phyloP scores from a whole-genome alignment of 192 early-diverging fungal species.

The Entomortierella parvispora region DNA sequence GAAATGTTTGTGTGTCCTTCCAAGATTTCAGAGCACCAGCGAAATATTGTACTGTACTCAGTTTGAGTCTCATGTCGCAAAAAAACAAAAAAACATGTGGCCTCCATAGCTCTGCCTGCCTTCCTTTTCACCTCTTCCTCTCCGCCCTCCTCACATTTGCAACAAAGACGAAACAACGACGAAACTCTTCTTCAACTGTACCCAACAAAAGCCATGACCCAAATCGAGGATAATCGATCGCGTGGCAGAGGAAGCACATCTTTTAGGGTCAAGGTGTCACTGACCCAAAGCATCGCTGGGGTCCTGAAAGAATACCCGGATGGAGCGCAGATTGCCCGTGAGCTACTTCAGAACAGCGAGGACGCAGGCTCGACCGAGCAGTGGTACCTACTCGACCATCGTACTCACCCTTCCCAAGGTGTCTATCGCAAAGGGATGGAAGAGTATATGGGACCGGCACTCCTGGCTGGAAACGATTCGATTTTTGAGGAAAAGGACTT shows the following conservation, averaged over 20 bases:
- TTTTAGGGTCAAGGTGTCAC: too few species aligned
- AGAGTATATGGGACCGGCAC: constrained; percentile 40
- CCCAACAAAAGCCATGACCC: too few species aligned
- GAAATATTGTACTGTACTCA: too few species aligned
- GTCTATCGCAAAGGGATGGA: constrained; percentile 19
- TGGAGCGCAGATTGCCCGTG: constrained; percentile 53
- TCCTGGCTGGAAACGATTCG: constrained; percentile 36
- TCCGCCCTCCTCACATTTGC: not conserved
- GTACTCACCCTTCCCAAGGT: not conserved
- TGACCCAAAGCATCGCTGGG: constrained; percentile 39
- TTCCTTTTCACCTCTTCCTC: not conserved
- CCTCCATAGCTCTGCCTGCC: too few species aligned
- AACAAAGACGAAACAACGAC: not conserved
- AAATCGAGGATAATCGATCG: too few species aligned
- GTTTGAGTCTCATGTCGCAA: too few species aligned
- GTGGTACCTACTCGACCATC: constrained; percentile 52
- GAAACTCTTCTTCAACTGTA: too few species aligned
- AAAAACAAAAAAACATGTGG: too few species aligned
- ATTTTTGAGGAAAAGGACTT: constrained; percentile 35
- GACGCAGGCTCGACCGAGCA: constrained; percentile 32
- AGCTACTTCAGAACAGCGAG: constrained; percentile 42
- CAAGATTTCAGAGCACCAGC: too few species aligned
- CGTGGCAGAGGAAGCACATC: too few species aligned
- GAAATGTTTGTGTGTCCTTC: too few species aligned
- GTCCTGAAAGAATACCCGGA: constrained; percentile 57